Percentiles rank a stretch among this genome's conserved stretches.
These are phyloP conservation scores for Ustilago shanxiensis DNA, from an alignment of 1,284 basidiomycete genomes.

Conservation along the genomic window DNA sequence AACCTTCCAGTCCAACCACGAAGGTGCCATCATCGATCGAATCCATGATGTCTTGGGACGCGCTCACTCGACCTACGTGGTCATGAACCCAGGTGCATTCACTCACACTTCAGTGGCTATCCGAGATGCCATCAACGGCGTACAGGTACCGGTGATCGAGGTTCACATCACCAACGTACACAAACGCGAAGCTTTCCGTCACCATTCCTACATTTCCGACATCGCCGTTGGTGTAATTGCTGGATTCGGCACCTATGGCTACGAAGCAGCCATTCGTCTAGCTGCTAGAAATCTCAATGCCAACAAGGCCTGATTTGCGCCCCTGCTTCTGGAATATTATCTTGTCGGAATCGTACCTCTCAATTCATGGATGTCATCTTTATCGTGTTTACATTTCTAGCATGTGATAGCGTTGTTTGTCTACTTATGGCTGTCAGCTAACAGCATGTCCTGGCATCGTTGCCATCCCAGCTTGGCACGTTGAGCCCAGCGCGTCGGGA, in stretches of 20 bases:
- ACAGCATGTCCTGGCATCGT: conserved; percentile 12
- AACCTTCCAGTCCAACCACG: conserved; percentile 69
- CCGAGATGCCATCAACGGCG: conserved; percentile 66
- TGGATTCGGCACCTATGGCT: conserved; percentile 48
- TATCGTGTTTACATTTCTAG: no score
- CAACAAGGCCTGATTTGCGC: neutral
- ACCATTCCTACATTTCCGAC: conserved; percentile 69
- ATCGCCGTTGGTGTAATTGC: conserved; percentile 66
- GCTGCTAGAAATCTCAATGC: conserved; percentile 6
- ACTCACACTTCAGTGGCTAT: conserved; percentile 70
- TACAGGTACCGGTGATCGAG: conserved; percentile 69
- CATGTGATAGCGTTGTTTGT: neutral
- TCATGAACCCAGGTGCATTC: conserved; percentile 70
- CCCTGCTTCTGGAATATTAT: no score
- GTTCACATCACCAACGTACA: conserved; percentile 69
- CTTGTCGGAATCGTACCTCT: no score
- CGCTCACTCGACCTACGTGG: conserved; percentile 19
- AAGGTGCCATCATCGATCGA: conserved; percentile 69
- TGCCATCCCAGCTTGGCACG: conserved; percentile 12
- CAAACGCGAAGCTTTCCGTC: conserved; percentile 68
- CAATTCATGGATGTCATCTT: no score
- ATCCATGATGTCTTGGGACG: conserved; percentile 56
- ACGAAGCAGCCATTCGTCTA: conserved; percentile 31
- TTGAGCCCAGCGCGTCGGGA: conserved; percentile 1
- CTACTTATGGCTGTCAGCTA: neutral